These are phyloP conservation scores for Aspergillus sp. DNA, from an alignment of 2,329 filamentous ascomycete genomes.

Conservation along the genomic window DNA sequence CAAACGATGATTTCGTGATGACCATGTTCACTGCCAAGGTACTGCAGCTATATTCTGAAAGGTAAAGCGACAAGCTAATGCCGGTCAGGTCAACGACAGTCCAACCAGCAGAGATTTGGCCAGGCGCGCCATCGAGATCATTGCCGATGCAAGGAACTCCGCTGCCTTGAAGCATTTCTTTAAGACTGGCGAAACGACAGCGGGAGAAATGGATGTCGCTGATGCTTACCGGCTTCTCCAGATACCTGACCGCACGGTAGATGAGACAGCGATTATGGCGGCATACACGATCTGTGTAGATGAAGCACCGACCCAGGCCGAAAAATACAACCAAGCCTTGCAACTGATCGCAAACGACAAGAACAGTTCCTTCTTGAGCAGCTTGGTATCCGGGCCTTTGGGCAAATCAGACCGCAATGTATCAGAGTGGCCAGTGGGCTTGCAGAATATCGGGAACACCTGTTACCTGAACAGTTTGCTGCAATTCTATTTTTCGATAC, in stretches of 20 bases:
- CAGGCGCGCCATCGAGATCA: slow-evolving; percentile 55
- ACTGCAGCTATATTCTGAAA: slow-evolving; percentile 7
- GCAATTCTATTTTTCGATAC: slow-evolving; percentile 90
- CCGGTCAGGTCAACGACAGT: slow-evolving; percentile 48
- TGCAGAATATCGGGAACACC: slow-evolving; percentile 94
- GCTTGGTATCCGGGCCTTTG: slow-evolving; percentile 30
- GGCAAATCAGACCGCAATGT: slow-evolving; percentile 30
- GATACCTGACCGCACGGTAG: slow-evolving; percentile 51
- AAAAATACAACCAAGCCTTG: slow-evolving; percentile 47
- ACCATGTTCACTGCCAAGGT: slow-evolving; percentile 59
- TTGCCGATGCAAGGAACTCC: slow-evolving; percentile 59
- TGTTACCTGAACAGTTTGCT: slow-evolving; percentile 97
- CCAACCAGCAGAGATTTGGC: slow-evolving; percentile 50
- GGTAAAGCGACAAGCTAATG: not conserved
- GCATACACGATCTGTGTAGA: slow-evolving; percentile 47
- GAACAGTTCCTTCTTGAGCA: slow-evolving; percentile 36
- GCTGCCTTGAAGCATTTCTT: slow-evolving; percentile 52
- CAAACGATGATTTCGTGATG: slow-evolving; percentile 56
- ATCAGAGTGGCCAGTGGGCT: slow-evolving; percentile 71
- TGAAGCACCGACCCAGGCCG: slow-evolving; percentile 46
- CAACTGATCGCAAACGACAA: slow-evolving; percentile 45
- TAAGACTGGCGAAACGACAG: slow-evolving; percentile 48
- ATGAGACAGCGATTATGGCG: slow-evolving; percentile 50
- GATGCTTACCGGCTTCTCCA: slow-evolving; percentile 53
- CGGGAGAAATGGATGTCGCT: slow-evolving; percentile 54